Evolutionary conservation across 2,329 filamentous ascomycete genomes (phyloP).

Genomic region (Fusarium fracticaudum): DNA sequence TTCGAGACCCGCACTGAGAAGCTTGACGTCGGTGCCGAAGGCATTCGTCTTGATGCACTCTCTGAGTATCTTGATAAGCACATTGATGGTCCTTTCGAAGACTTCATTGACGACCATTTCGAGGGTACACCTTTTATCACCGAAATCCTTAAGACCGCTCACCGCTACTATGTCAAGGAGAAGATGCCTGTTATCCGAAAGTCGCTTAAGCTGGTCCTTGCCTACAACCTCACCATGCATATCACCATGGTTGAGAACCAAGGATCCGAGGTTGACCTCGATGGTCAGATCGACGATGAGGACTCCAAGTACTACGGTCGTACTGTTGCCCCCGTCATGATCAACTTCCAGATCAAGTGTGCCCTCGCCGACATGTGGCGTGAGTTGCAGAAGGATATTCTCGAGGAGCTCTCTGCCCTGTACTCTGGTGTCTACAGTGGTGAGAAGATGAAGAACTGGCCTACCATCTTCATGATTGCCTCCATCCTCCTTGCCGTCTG

Average conservation of each 20-base stretch:
- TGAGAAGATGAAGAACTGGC: slow-evolving; percentile 98
- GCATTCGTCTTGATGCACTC: slow-evolving; percentile 81
- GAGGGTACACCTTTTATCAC: slow-evolving; percentile 95
- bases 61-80: slow-evolving; percentile 96
- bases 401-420: slow-evolving; percentile 89
- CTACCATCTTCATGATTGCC: slow-evolving; percentile 96
- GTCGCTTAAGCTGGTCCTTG: slow-evolving; percentile 91
- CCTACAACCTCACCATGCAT: slow-evolving; percentile 94
- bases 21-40: slow-evolving; percentile 88
- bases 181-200: slow-evolving; percentile 91
- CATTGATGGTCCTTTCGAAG: slow-evolving; percentile 90
- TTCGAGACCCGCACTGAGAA: slow-evolving; percentile 90
- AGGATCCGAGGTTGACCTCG: slow-evolving; percentile 78
- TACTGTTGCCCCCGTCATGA: slow-evolving; percentile 95
- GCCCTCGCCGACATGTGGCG: slow-evolving; percentile 98
- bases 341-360: slow-evolving; percentile 99
- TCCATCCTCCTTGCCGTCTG: slow-evolving; percentile 93
- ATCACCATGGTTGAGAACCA: slow-evolving; percentile 94
- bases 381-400: slow-evolving; percentile 93
- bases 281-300: slow-evolving; percentile 86
- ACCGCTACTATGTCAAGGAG: slow-evolving; percentile 91
- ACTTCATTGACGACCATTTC: slow-evolving; percentile 95
- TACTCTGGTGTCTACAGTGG: slow-evolving; percentile 99
- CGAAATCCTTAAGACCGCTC: slow-evolving; percentile 94
- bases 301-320: slow-evolving; percentile 89